Evolutionary conservation across 2,329 filamentous ascomycete genomes (phyloP), one percentile per base, ranked within the genome.

Genomic region (Claviceps monticola): DNA sequence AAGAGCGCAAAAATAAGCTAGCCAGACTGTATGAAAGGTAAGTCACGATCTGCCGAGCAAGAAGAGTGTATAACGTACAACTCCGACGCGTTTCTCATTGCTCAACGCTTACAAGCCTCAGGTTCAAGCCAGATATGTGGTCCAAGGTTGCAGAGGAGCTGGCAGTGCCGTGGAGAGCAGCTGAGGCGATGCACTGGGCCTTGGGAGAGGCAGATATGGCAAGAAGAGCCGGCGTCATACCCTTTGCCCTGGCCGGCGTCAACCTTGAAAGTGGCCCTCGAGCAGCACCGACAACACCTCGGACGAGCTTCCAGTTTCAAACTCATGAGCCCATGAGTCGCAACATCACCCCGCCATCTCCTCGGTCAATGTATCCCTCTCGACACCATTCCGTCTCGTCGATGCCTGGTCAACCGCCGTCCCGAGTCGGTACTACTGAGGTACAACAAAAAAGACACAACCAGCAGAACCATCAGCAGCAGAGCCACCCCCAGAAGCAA

Each of bases 111-210:
- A 46, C 39, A 34, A 17, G 42, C 19, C 37, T 13, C 97, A 97
- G 91, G 68, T 95, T 96, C 74, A 96, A 96, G 69, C 82, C 87
- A 56, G 89, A 97, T 64, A 97, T 97, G 88, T 98, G 91, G 91
- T 83, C 87, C 54, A 93, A 91, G 62, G 86, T 97, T 21, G 89
- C 90, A 43, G 88, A 93, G 66, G 91, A 97, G 68, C 91, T 98
- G 83, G 83, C 83, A 34, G 84, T 96, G 53, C 93, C 91, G 38
- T 97, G 91, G 91, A 80, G 93, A 62, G 89, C 93, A 17, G 91
- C 88, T 47, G 91, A 98, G 69, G 90, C 88, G 4, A 96, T 96
- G 90, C 93, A 97, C 69, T 98, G 93, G 91, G 86, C 95, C 63
- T 75, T 98, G 51, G 91, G 91, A 56, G 88, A 95, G 66, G 75